These are phyloP conservation scores for Combretum micranthum DNA, from an alignment of 345 rosid genomes.

Conservation along the genomic window DNA sequence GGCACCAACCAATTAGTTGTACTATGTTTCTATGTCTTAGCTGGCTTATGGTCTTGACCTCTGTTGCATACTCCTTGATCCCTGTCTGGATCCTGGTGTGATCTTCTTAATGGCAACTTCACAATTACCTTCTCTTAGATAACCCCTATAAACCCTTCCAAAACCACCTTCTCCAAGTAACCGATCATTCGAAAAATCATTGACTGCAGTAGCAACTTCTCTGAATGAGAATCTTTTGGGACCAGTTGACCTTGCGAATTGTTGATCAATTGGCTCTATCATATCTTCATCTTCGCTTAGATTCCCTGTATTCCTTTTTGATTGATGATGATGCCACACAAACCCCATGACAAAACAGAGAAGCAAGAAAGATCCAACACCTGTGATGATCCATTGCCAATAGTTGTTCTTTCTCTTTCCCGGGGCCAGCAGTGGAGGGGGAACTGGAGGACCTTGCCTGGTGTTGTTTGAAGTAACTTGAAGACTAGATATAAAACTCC, in stretches of 20 bases:
- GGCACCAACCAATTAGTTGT: constrained; percentile 4
- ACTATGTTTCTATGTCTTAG: constrained; percentile 4
- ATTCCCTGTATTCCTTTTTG: background rate
- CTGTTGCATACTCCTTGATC: constrained; percentile 5
- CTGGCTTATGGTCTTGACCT: constrained; percentile 4
- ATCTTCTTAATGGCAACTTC: constrained; percentile 6
- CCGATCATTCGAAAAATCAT: background rate
- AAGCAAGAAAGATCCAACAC: background rate
- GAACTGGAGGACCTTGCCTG: background rate
- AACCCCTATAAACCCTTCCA: constrained; percentile 4
- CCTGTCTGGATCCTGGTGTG: background rate
- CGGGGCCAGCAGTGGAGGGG: background rate
- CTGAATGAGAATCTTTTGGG: background rate
- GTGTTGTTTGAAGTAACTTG: no score
- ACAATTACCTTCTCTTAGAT: background rate
- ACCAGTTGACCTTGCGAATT: background rate
- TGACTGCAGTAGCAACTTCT: background rate
- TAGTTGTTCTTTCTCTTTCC: background rate
- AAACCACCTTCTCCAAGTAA: constrained; percentile 4
- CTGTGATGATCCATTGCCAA: background rate
- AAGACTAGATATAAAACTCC: no score
- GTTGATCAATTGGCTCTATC: background rate
- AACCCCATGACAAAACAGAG: background rate
- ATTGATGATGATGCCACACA: background rate
- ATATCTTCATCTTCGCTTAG: background rate